A percentile compares a stretch with the other conserved stretches of the same genome.
These are phyloP conservation scores for Nymphaea colorata DNA, from an alignment of 164 flowering plant genomes.

Conservation along the genomic window DNA sequence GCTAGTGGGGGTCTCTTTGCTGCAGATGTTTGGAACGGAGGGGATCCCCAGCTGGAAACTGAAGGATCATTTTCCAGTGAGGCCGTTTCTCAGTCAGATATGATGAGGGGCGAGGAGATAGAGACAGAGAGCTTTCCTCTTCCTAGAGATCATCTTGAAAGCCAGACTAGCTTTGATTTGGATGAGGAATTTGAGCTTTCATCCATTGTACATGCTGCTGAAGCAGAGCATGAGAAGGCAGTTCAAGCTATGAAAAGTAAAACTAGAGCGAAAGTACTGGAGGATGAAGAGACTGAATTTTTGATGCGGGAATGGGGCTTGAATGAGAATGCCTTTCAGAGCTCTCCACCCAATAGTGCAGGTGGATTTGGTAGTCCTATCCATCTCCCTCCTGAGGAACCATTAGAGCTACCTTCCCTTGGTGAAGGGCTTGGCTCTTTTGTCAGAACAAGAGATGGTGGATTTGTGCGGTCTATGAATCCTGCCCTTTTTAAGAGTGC, in stretches of 20 bases:
- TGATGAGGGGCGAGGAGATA: neutral
- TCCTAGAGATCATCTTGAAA: neutral
- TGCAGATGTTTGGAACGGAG: slow-evolving; percentile 18
- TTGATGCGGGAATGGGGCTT: slow-evolving; percentile 94
- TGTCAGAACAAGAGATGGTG: slow-evolving; percentile 74
- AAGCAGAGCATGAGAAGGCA: slow-evolving; percentile 25
- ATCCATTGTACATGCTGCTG: slow-evolving; percentile 27
- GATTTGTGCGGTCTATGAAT: slow-evolving; percentile 82
- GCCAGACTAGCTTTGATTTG: slow-evolving; percentile 3
- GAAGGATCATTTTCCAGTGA: neutral
- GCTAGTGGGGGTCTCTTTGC: slow-evolving; percentile 38
- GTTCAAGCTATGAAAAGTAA: slow-evolving; percentile 22
- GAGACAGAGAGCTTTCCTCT: slow-evolving; percentile 11
- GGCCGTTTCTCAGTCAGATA: too few relatives aligned
- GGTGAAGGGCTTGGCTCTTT: slow-evolving; percentile 81
- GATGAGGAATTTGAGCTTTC: slow-evolving; percentile 33
- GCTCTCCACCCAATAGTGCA: slow-evolving; percentile 36
- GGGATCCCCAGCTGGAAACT: neutral
- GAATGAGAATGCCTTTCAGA: slow-evolving; percentile 62
- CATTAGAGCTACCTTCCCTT: slow-evolving; percentile 59
- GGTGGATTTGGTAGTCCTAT: slow-evolving; percentile 73
- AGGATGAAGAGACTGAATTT: slow-evolving; percentile 70
- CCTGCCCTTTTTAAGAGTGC: slow-evolving; percentile 57
- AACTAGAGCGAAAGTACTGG: slow-evolving; percentile 56
- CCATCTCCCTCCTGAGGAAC: slow-evolving; percentile 38